These are phyloP conservation scores for Hymenoscyphus repandus DNA, from an alignment of 2,329 filamentous ascomycete species.

Conservation along the genomic window DNA sequence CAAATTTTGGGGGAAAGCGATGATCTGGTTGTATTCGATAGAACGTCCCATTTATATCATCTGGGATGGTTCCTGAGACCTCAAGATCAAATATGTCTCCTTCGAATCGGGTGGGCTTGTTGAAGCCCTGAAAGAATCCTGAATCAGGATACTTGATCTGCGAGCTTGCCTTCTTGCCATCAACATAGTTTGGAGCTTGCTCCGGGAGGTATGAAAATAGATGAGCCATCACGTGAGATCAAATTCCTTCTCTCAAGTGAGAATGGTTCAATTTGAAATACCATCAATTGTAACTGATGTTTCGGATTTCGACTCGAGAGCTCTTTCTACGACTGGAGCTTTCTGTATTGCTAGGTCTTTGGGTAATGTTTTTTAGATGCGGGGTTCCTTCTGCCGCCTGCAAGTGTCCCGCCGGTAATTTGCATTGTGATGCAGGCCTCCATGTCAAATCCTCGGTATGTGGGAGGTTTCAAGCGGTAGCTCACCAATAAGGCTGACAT, in stretches of 20 bases:
- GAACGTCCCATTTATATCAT: slow-evolving; percentile 40
- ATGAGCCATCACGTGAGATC: slow-evolving; percentile 18
- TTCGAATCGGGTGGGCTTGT: slow-evolving; percentile 35
- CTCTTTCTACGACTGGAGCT: background rate
- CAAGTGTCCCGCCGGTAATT: too few relatives aligned
- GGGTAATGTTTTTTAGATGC: background rate
- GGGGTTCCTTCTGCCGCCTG: too few relatives aligned
- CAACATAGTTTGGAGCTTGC: slow-evolving; percentile 13
- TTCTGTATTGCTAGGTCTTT: background rate
- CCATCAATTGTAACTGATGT: too few relatives aligned
- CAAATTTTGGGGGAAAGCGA: slow-evolving; percentile 48
- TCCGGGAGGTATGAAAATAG: slow-evolving; percentile 14
- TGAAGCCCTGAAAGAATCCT: slow-evolving; percentile 35
- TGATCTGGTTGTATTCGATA: slow-evolving; percentile 41
- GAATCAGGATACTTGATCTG: slow-evolving; percentile 19
- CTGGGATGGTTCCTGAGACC: slow-evolving; percentile 36
- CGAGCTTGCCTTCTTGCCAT: slow-evolving; percentile 14
- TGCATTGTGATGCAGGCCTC: too few relatives aligned
- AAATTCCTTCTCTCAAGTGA: background rate
- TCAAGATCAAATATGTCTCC: slow-evolving; percentile 36
- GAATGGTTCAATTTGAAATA: background rate
- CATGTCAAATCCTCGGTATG: too few relatives aligned
- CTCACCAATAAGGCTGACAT: too few relatives aligned
- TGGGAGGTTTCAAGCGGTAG: too few relatives aligned
- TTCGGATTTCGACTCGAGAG: too few relatives aligned